phyloP scores from a whole-genome alignment of 176 grass and related monocot species.

The Bolboschoenus planiculmis region DNA sequence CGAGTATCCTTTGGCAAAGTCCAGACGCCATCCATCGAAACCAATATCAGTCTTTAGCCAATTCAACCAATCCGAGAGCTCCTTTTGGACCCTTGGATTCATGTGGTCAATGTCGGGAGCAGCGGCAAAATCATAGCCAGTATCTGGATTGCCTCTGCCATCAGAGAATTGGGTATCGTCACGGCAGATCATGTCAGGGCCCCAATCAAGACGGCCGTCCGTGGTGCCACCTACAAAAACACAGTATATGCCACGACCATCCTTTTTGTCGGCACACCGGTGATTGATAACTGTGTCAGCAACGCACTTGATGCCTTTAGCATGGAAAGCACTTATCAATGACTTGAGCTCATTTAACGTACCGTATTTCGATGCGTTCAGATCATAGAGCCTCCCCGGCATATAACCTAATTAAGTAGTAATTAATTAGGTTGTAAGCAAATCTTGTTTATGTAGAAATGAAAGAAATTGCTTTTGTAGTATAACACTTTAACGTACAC shows the following conservation, averaged over 20 bases:
- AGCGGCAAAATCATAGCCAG: conserved; percentile 34
- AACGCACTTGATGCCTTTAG: conserved; percentile 28
- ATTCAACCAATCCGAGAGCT: conserved; percentile 61
- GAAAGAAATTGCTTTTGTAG: not conserved
- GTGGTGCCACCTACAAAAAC: conserved; percentile 55
- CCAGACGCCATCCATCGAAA: conserved; percentile 73
- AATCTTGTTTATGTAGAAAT: not conserved
- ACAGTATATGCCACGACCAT: conserved; percentile 46
- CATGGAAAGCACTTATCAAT: conserved; percentile 44
- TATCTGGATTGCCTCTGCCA: conserved; percentile 48
- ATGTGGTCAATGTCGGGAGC: conserved; percentile 83
- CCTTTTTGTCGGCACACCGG: conserved; percentile 53
- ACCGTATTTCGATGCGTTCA: conserved; percentile 62
- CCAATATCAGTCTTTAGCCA: conserved; percentile 61
- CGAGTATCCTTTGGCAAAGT: conserved; percentile 73
- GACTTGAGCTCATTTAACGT: conserved; percentile 37
- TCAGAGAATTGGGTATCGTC: conserved; percentile 48
- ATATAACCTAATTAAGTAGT: conserved; percentile 44
- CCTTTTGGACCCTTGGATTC: conserved; percentile 45
- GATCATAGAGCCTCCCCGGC: conserved; percentile 62
- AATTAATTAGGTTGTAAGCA: not conserved
- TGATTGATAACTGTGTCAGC: conserved; percentile 75
- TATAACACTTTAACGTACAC: not conserved
- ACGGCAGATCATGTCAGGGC: conserved; percentile 50
- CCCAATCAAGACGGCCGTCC: conserved; percentile 68